Evolutionary conservation across 768 basidiomycete genomes (phyloP).

Genomic region (Mycena vulgaris): DNA sequence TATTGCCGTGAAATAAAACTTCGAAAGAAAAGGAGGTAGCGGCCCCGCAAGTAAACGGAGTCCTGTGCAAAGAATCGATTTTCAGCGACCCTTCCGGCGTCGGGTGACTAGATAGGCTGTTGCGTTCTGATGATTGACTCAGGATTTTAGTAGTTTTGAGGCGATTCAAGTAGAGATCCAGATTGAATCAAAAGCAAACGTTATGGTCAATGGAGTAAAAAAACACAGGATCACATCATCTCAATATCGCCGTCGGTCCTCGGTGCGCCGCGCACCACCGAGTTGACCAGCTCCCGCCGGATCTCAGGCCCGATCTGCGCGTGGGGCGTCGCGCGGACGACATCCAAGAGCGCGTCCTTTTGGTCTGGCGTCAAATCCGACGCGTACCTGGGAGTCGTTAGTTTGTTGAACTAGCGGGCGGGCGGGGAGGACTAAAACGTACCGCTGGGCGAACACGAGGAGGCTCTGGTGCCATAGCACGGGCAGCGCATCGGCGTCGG

Average conservation of each 20-base stretch:
- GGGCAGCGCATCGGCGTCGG: slow-evolving; percentile 87
- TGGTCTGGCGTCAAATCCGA: slow-evolving; percentile 96
- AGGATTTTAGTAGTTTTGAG: too few species aligned
- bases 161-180: neutral
- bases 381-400: slow-evolving; percentile 76
- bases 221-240: slow-evolving; percentile 62
- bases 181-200: neutral
- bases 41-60: too few species aligned
- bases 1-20: too few species aligned
- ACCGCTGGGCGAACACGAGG: slow-evolving; percentile 95
- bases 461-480: slow-evolving; percentile 99
- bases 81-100: too few species aligned
- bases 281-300: slow-evolving; percentile 90
- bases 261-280: slow-evolving; percentile 88
- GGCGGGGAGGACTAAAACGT: slow-evolving; percentile 33
- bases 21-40: too few species aligned
- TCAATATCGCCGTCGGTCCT: slow-evolving; percentile 76
- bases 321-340: slow-evolving; percentile 89
- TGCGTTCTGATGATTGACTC: too few species aligned
- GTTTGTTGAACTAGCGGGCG: slow-evolving; percentile 15
- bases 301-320: slow-evolving; percentile 92
- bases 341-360: slow-evolving; percentile 96
- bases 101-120: too few species aligned
- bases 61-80: too few species aligned
- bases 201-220: too few species aligned